Base-by-base conservation (phyloP, 345 rosid genomes). In the Sonneratia caseolaris region DNA sequence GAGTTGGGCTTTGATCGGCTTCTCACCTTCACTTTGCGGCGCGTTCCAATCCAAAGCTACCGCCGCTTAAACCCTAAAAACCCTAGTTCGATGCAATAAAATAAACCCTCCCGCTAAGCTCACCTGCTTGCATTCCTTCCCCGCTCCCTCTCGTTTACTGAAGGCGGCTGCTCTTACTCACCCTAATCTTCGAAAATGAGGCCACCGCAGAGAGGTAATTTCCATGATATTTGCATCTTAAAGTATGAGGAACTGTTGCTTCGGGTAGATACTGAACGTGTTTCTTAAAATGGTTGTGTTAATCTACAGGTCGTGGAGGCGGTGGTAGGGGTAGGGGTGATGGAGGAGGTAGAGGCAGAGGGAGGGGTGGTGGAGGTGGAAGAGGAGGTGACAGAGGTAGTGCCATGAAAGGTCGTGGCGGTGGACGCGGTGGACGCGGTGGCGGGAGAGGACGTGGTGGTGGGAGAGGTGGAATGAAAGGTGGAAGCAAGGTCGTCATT, bases 401-500 rank as follows among this genome's bases (percentile, higher is more conserved):
- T 71, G 84, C 67, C n/a, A 75, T 75, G 77, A 72, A 12, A 32
- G 36, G 72, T 14, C 80, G 87, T 8, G 86, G 89, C 0, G 80
- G 84, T 0, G 83, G 86, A 0, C 83, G 85, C 21, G 78, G 85
- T 0, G 36, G 55, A 47, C 18, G 85, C 85, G 0, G 87, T 5
- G 71, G 84, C 5, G 80, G 82, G 0, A 78, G 77, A 38, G 82
- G 97, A 0, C 66, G 90, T 9, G 51, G 51, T 5, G 81, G 91
- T 1, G 83, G 89, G 2, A 77, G 92, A 11, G 81, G 70, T 7
- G 99, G 97, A 61, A 90, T 92, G 99, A 95, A 75, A 55, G 99
- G 97, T 67, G 98, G 97, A 49, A 92, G 85, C 79, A 92, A 65
- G 80, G 98, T 92, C 57, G 73, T 95, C 7, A 86, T 92, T 14